phyloP scores from a whole-genome alignment of 2,329 filamentous ascomycete genomes.

The Aspergillus udagawae region DNA sequence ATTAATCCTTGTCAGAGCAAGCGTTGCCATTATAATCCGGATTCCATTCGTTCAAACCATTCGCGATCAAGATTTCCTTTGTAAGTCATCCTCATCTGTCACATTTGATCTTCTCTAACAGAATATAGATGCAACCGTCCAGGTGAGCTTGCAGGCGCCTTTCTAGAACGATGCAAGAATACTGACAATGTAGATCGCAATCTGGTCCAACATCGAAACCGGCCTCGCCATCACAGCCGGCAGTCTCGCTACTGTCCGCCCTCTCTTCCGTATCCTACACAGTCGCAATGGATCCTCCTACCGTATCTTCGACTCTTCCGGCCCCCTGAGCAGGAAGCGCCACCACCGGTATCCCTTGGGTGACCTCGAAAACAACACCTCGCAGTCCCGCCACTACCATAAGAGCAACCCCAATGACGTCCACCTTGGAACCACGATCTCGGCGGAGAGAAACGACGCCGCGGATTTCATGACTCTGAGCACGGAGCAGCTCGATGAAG shows the following conservation, averaged over 20 bases:
- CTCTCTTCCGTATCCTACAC: slow-evolving; percentile 7
- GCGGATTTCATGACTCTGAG: neutral
- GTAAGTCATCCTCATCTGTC: slow-evolving; percentile 5
- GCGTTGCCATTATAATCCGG: slow-evolving; percentile 15
- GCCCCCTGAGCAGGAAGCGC: neutral
- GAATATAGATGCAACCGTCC: neutral
- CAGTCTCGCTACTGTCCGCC: slow-evolving; percentile 17
- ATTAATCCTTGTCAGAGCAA: slow-evolving; percentile 11
- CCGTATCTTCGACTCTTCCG: neutral
- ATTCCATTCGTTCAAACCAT: slow-evolving; percentile 14
- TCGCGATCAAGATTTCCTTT: slow-evolving; percentile 13
- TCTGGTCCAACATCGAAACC: slow-evolving; percentile 21
- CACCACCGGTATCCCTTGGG: neutral
- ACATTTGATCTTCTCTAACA: neutral
- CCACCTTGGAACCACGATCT: neutral
- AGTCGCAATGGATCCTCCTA: neutral
- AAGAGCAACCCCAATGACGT: neutral
- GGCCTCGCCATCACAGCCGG: slow-evolving; percentile 20
- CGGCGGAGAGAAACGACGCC: neutral
- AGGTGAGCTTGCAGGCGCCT: neutral
- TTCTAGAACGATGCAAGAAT: neutral
- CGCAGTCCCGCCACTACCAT: neutral
- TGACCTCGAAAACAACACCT: neutral
- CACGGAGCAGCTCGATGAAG: neutral
- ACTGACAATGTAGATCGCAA: slow-evolving; percentile 10